Evolutionary conservation across 2,329 filamentous ascomycete species (phyloP).

Genomic region (Zymoseptoria pseudotritici): DNA sequence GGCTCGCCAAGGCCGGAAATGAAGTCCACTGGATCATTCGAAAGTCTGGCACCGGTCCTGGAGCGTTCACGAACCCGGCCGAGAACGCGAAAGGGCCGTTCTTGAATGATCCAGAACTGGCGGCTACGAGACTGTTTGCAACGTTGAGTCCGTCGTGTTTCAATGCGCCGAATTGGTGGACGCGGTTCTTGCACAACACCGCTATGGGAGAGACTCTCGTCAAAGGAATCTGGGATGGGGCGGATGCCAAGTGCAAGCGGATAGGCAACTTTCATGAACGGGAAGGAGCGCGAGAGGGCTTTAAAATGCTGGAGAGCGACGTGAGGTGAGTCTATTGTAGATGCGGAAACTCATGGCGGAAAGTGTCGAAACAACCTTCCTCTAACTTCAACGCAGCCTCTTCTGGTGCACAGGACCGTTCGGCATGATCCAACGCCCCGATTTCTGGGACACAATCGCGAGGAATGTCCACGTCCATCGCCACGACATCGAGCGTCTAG

Average conservation of each 20-base stretch:
- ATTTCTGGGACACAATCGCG: constrained; percentile 11
- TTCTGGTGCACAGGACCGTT: constrained; percentile 2
- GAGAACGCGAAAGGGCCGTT: constrained; percentile 1
- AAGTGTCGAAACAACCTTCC: background rate
- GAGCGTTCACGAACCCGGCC: background rate
- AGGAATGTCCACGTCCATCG: constrained; percentile 8
- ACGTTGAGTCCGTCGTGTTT: background rate
- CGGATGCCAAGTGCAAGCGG: background rate
- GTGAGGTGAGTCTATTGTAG: background rate
- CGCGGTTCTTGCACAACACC: background rate
- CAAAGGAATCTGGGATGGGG: background rate
- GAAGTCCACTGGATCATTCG: constrained; percentile 31
- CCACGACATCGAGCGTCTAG: constrained; percentile 5
- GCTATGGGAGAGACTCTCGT: background rate
- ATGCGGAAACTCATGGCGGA: constrained; percentile 1
- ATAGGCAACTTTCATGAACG: background rate
- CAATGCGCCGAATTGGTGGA: background rate
- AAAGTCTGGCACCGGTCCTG: constrained; percentile 24
- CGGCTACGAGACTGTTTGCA: background rate
- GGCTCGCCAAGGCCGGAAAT: constrained; percentile 28
- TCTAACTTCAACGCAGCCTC: background rate
- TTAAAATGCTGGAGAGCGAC: constrained; percentile 1
- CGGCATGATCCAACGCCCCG: constrained; percentile 8
- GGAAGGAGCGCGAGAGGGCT: background rate
- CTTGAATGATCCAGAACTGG: background rate